Conservation (phyloP, 495 filamentous ascomycete species). For the Aspergillus nanangensis region DNA sequence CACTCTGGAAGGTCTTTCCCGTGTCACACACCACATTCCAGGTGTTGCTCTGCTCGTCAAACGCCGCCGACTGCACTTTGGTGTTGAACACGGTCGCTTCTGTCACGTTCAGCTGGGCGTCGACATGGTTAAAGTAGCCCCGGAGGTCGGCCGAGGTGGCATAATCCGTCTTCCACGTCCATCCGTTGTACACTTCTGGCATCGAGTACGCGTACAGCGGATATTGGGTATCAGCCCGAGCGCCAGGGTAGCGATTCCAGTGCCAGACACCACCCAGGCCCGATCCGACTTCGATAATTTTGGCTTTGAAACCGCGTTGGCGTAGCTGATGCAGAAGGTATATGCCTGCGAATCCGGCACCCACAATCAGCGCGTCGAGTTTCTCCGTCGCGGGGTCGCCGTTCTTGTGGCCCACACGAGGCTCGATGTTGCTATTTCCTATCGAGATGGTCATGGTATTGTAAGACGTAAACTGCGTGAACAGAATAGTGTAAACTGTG, state of each 20-base stretch:
- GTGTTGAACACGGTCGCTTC: constrained; percentile 45
- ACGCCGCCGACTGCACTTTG: constrained; percentile 37
- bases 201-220: constrained; percentile 44
- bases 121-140: constrained; percentile 34
- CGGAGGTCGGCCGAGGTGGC: constrained; percentile 40
- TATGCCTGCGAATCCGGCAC: constrained; percentile 33
- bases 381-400: too few species aligned
- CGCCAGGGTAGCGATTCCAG: constrained; percentile 49
- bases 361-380: constrained; percentile 23
- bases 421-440: too few species aligned
- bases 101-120: constrained; percentile 29
- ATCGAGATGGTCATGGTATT: too few species aligned
- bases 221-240: constrained; percentile 34
- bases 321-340: constrained; percentile 32
- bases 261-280: constrained; percentile 48
- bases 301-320: constrained; percentile 22
- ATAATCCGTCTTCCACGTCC: constrained; percentile 44
- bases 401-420: too few species aligned
- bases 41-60: constrained; percentile 24
- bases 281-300: constrained; percentile 40
- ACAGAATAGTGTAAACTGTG: too few species aligned
- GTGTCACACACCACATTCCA: constrained; percentile 45
- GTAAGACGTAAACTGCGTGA: too few species aligned
- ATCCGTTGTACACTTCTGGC: constrained; percentile 44
- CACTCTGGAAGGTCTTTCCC: constrained; percentile 33